These are phyloP conservation scores for Pichia norvegensis DNA, from an alignment of 1,139 yeast genomes.

Conservation along the genomic window DNA sequence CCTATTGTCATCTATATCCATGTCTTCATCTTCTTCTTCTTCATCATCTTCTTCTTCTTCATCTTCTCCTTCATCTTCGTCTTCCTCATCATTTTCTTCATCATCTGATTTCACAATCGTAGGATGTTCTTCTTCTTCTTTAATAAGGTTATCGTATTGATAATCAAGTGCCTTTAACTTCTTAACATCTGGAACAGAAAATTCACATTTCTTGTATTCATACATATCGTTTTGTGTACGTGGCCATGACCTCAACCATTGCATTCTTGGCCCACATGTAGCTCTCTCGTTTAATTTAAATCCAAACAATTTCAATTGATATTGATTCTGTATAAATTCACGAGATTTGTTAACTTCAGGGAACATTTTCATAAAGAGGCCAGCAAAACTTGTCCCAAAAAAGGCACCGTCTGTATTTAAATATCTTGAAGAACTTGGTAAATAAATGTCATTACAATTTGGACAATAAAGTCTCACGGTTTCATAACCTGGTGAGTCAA, in stretches of 20 bases:
- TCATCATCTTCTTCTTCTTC: neutral
- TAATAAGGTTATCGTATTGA: neutral
- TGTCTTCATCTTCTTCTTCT: slow-evolving; percentile 1
- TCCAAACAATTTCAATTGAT: slow-evolving; percentile 78
- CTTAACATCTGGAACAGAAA: slow-evolving; percentile 38
- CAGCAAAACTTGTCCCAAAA: slow-evolving; percentile 94
- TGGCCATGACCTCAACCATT: slow-evolving; percentile 59
- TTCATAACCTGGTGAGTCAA: slow-evolving; percentile 85
- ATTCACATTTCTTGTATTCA: slow-evolving; percentile 60
- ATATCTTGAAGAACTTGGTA: slow-evolving; percentile 80
- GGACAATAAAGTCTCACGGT: slow-evolving; percentile 92
- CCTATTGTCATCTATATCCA: neutral
- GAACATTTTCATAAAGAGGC: slow-evolving; percentile 80
- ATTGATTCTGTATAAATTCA: slow-evolving; percentile 46
- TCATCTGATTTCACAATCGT: neutral
- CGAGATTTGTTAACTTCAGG: slow-evolving; percentile 62
- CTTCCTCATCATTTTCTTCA: slow-evolving; percentile 10
- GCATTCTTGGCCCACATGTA: slow-evolving; percentile 85
- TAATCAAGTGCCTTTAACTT: slow-evolving; percentile 20
- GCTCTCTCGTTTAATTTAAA: slow-evolving; percentile 73
- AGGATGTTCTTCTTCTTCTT: neutral
- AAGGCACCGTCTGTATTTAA: slow-evolving; percentile 91
- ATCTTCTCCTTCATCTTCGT: slow-evolving; percentile 3
- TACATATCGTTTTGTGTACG: slow-evolving; percentile 35
- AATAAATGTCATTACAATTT: slow-evolving; percentile 82